These are phyloP conservation scores for Colletotrichum salicis DNA, from an alignment of 2,329 filamentous ascomycete species.

Conservation along the genomic window DNA sequence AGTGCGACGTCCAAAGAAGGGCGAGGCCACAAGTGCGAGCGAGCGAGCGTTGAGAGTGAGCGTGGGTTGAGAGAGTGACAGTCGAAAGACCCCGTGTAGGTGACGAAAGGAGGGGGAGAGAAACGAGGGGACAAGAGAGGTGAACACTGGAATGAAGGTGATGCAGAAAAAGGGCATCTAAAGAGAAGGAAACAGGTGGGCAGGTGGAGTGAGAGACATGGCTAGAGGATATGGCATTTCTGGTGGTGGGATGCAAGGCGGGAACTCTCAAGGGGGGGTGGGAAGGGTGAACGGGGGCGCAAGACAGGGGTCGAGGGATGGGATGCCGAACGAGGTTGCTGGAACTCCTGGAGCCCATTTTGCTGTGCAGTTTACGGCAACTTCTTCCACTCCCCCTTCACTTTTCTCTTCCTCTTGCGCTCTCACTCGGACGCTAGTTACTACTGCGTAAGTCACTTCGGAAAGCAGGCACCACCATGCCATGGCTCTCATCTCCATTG, in stretches of 20 bases:
- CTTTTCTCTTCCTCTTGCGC: background rate
- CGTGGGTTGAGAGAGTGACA: conserved; percentile 22
- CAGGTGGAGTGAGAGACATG: conserved; percentile 33
- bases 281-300: background rate
- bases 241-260: conserved; percentile 17
- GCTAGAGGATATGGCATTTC: conserved; percentile 33
- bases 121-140: conserved; percentile 31
- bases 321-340: background rate
- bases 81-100: conserved; percentile 31
- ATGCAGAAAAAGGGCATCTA: conserved; percentile 27
- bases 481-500: background rate
- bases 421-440: background rate
- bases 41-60: conserved; percentile 9
- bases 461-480: background rate
- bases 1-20: conserved; percentile 21
- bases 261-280: conserved; percentile 13
- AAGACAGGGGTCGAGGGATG: background rate
- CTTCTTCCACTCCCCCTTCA: background rate
- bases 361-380: background rate
- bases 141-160: conserved; percentile 30
- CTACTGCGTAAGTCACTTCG: background rate
- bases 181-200: conserved; percentile 14
- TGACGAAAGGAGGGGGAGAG: conserved; percentile 31
- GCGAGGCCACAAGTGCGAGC: conserved; percentile 11
- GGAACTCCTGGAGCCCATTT: background rate